These are phyloP conservation scores for Fusarium acutatum DNA, from an alignment of 2,329 filamentous ascomycete species.

Conservation along the genomic window DNA sequence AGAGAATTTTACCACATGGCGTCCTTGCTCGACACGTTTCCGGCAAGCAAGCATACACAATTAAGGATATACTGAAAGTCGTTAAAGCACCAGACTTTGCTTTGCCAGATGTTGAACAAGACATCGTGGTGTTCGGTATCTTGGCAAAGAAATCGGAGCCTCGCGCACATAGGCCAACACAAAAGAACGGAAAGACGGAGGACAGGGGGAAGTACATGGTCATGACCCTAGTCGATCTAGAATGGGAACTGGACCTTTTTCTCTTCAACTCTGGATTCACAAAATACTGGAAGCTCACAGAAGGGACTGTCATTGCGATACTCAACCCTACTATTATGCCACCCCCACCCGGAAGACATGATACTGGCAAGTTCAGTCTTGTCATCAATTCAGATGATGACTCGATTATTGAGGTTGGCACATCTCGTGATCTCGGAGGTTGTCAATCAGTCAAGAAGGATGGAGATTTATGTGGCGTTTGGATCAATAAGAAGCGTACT, in stretches of 20 bases:
- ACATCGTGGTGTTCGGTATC: conserved; percentile 89
- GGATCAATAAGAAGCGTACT: conserved; percentile 89
- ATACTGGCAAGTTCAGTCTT: conserved; percentile 85
- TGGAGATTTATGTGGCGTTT: conserved; percentile 79
- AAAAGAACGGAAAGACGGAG: conserved; percentile 58
- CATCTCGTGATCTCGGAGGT: conserved; percentile 83
- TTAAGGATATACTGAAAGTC: conserved; percentile 82
- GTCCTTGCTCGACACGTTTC: conserved; percentile 80
- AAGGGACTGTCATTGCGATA: conserved; percentile 91
- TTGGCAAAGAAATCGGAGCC: conserved; percentile 90
- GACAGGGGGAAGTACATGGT: conserved; percentile 91
- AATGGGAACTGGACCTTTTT: conserved; percentile 90
- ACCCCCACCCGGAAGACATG: conserved; percentile 76
- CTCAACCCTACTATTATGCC: conserved; percentile 93
- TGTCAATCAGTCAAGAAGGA: conserved; percentile 88
- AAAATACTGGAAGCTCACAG: conserved; percentile 91
- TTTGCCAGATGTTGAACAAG: conserved; percentile 82
- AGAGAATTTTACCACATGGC: conserved; percentile 82
- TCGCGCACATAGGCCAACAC: conserved; percentile 62
- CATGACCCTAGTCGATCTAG: conserved; percentile 84
- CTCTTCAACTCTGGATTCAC: conserved; percentile 92
- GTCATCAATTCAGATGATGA: conserved; percentile 88
- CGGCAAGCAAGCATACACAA: conserved; percentile 77
- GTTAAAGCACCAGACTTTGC: conserved; percentile 86
- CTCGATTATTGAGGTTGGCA: conserved; percentile 88